Conservation (phyloP, 2,329 filamentous ascomycete genomes). For the Penicillium sumatraense region DNA sequence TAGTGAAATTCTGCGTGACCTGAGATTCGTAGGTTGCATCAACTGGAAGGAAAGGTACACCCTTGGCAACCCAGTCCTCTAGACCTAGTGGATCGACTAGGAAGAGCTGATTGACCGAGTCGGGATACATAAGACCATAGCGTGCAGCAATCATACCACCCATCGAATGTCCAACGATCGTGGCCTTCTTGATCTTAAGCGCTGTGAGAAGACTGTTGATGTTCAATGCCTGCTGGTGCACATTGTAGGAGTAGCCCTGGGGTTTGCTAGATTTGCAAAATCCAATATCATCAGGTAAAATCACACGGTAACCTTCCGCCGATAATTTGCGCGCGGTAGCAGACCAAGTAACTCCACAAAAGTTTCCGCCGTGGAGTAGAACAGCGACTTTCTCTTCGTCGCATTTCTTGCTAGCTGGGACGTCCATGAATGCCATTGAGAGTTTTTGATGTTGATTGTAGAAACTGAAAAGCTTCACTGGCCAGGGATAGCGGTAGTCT, state of each 20-base stretch:
- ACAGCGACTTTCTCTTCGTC: background rate
- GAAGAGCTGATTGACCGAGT: conserved; percentile 13
- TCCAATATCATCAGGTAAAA: conserved; percentile 20
- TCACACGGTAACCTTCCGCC: conserved; percentile 18
- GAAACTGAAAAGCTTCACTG: conserved; percentile 20
- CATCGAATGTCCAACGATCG: conserved; percentile 19
- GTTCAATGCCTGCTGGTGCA: conserved; percentile 16
- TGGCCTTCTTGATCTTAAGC: conserved; percentile 13
- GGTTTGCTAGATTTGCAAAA: conserved; percentile 24
- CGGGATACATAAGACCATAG: conserved; percentile 20
- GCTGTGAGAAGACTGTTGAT: conserved; percentile 17
- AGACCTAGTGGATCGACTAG: conserved; percentile 17
- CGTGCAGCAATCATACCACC: conserved; percentile 20
- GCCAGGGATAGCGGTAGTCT: conserved; percentile 17
- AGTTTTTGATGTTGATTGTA: conserved; percentile 20
- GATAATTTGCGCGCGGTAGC: conserved; percentile 17
- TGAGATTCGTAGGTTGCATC: conserved; percentile 11
- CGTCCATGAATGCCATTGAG: conserved; percentile 18
- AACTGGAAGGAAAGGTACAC: conserved; percentile 12
- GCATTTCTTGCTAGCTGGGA: background rate
- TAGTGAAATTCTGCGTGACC: conserved; percentile 15
- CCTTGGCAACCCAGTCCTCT: conserved; percentile 20
- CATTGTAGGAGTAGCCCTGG: conserved; percentile 19
- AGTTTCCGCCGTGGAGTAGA: conserved; percentile 18
- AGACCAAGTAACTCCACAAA: conserved; percentile 20